Base-by-base conservation (phyloP, 139 green algal genomes). In the Chlorella sp. region DNA sequence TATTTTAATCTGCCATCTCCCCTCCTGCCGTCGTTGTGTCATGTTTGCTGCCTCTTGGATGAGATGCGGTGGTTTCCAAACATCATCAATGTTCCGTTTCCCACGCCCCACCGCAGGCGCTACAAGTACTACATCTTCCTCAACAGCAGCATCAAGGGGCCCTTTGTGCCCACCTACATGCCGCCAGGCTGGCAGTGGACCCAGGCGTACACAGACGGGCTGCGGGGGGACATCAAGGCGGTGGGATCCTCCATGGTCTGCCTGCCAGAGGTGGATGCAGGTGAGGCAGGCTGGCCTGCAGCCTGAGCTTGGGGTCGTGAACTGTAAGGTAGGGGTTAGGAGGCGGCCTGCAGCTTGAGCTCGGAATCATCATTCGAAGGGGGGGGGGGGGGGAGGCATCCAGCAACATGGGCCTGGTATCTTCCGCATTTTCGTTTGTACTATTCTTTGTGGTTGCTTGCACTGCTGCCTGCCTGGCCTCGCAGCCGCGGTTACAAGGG, bases 171-270 rank as follows among this genome's bases (percentile, higher is more conserved):
- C 7, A 83, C 69, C n/a, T 92, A 94, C 87, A 90, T 96, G 91
- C 95, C 95, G 0, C 53, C 77, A 3, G 82, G 79, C 26, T 98
- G 95, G 95, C 95, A 97, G 90, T 98, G 96, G 96, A 94, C 95
- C 1, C 79, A 92, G 40, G 94, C 95, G 3, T 97, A 94, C 82
- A 95, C 90, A 37, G 71, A 93, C n/a, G 76, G 83, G 34, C 68
- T 95, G 15, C 57, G 36, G 3, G 90, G 75, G 21, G 61, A 89
- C 61, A 73, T 92, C 81, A 90, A 94, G 76, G 82, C 91, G 21
- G 94, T 97, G 22, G 89, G 89, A 57, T 95, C 93, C 19, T 96
- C 94, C 11, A 89, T 97, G 11, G 94, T 96, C 34, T 97, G 96
- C 92, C 90, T 97, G 42, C 96, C 95, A 0, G 80, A 89, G 4